Evolutionary conservation across 345 rosid genomes (phyloP).

Genomic region (Erysimum cheiranthoides): DNA sequence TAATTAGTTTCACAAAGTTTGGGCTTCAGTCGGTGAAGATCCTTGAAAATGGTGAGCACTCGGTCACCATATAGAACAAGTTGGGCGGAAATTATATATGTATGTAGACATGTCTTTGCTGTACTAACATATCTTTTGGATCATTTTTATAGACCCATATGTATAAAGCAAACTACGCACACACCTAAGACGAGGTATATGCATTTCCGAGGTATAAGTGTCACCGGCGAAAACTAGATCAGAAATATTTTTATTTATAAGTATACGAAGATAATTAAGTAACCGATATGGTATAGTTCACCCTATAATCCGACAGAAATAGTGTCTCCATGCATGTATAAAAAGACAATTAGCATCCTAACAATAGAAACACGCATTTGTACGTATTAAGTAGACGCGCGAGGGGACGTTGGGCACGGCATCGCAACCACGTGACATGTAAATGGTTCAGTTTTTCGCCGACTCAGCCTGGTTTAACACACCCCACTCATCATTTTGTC

Average conservation of each 20-base stretch:
- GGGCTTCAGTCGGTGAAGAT: conserved; percentile 21
- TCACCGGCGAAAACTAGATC: background rate
- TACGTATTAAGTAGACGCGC: background rate
- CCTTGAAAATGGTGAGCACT: conserved; percentile 8
- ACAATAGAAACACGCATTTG: conserved; percentile 10
- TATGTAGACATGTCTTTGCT: background rate
- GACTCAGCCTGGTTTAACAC: conserved; percentile 18
- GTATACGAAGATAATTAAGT: background rate
- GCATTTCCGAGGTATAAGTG: conserved; percentile 25
- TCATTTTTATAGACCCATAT: background rate
- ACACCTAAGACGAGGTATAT: background rate
- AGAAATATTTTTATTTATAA: background rate
- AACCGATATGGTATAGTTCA: background rate
- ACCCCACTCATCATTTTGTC: background rate
- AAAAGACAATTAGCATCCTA: conserved; percentile 27
- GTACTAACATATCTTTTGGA: background rate
- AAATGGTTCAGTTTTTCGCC: conserved; percentile 7
- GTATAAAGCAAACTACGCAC: conserved; percentile 2
- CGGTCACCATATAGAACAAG: background rate
- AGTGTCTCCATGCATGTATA: background rate
- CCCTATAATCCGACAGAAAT: conserved; percentile 27
- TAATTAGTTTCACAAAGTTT: conserved; percentile 1
- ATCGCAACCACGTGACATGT: conserved; percentile 12
- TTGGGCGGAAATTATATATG: background rate
- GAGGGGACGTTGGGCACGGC: background rate